These are phyloP conservation scores for Hygrophoropsis aurantiaca DNA, from an alignment of 768 basidiomycete genomes.

Conservation along the genomic window DNA sequence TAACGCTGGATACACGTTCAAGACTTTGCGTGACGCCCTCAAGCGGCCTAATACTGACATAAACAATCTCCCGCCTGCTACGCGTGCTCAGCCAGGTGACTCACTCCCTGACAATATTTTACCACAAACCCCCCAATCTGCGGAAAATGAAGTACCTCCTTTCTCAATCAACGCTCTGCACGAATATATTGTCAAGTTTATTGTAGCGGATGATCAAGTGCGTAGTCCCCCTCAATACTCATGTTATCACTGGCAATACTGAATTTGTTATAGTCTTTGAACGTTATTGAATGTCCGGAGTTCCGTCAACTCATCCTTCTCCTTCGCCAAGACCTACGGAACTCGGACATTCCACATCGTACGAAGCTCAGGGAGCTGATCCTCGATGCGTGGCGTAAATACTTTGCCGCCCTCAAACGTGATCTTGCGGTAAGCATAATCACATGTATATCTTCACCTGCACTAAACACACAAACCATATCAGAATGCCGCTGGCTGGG, in stretches of 20 bases:
- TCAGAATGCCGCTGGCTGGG: no score
- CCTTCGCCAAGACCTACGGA: background rate
- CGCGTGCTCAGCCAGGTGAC: background rate
- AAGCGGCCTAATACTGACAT: background rate
- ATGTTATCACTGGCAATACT: background rate
- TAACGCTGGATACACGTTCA: background rate
- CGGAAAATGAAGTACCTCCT: background rate
- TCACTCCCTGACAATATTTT: background rate
- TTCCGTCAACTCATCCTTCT: background rate
- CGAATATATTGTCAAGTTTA: slow-evolving; percentile 2
- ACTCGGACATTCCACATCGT: slow-evolving; percentile 7
- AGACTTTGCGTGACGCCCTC: background rate
- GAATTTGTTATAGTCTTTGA: slow-evolving; percentile 2
- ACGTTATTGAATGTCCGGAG: background rate
- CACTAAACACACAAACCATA: no score
- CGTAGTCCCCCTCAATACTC: background rate
- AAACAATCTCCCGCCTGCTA: background rate
- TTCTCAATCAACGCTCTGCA: slow-evolving; percentile 1
- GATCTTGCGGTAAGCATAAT: slow-evolving; percentile 1
- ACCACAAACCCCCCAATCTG: background rate
- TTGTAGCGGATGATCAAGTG: slow-evolving; percentile 9
- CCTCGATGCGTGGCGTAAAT: background rate
- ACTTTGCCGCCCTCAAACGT: background rate
- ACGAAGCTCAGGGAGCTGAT: slow-evolving; percentile 3
- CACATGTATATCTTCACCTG: background rate